These are phyloP conservation scores for Fusarium kyushuense DNA, from an alignment of 2,329 filamentous ascomycete species.

Conservation along the genomic window DNA sequence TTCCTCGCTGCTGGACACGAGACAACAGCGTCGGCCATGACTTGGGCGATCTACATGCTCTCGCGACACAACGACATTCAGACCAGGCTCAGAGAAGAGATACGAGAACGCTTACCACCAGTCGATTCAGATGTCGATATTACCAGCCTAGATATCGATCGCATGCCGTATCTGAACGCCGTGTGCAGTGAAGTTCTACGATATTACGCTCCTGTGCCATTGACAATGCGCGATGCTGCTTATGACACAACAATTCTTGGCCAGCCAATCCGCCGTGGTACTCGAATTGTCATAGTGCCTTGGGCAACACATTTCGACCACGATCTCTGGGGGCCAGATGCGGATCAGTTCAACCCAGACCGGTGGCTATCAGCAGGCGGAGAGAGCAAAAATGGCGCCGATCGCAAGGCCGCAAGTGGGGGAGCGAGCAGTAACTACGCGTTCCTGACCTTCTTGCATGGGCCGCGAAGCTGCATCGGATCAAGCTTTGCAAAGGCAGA, in stretches of 20 bases:
- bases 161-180: constrained; percentile 82
- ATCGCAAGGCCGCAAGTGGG: constrained; percentile 68
- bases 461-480: constrained; percentile 87
- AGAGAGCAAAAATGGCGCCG: constrained; percentile 47
- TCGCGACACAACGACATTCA: constrained; percentile 74
- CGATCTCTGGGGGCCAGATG: constrained; percentile 81
- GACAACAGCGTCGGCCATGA: constrained; percentile 80
- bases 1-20: constrained; percentile 87
- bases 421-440: constrained; percentile 82
- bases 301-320: constrained; percentile 77
- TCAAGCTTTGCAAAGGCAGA: constrained; percentile 84
- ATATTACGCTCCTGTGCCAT: constrained; percentile 76
- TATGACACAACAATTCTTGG: constrained; percentile 74
- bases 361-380: constrained; percentile 72
- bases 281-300: constrained; percentile 72
- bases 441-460: constrained; percentile 86
- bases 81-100: constrained; percentile 73
- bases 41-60: constrained; percentile 81
- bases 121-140: constrained; percentile 53
- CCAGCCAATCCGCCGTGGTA: constrained; percentile 76
- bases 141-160: constrained; percentile 70
- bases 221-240: constrained; percentile 75
- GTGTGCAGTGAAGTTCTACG: constrained; percentile 83
- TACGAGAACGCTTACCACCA: constrained; percentile 70
- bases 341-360: constrained; percentile 80